Base-by-base conservation (phyloP, 1,284 basidiomycete genomes). In the Trametes versicolor region DNA sequence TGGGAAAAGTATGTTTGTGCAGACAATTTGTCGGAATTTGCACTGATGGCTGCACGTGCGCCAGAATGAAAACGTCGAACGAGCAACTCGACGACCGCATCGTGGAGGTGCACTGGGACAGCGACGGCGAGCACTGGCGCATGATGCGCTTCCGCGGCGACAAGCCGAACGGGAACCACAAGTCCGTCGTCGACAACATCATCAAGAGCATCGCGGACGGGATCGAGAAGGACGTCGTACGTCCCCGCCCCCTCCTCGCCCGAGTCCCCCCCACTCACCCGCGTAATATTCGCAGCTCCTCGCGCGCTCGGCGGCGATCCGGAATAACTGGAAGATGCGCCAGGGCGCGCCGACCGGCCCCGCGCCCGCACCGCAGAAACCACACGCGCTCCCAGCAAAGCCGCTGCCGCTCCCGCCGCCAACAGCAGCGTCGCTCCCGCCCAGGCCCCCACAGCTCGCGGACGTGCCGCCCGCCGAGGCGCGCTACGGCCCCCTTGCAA, bases 51-150 rank as follows among this genome's bases (percentile, higher is more conserved):
- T 43, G 39, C 54, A 27, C 21, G 29, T 50, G 49, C 60, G 5
- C 8, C 75, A 98, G 96, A 70, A 86, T 97, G 84, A 99, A 99
- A 74, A 79, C 82, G 3, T 87, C 88, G 0, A 90, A 91, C 5
- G 93, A 97, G 74, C 96, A 99, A 76, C 85, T 91, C 66, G 96
- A 99, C 75, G 96, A 98, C 75, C 87, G 97, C 9, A 87, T 99
- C 55, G 93, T 98, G 32, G 98, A 99, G 76, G 96, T 97, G 25
- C 88, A 89, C 63, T 99, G 98, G 97, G 92, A 97, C 72, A 68
- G 83, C 9, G 75, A 77, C 8, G 70, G 79, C 19, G 85, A 86
- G 48, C 85, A 85, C 57, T 98, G 96, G 96, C 88, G 88, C 60
- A 90, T 95, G 85, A 89, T 98, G 87, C 88, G 97, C 45, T 96